A percentile compares a stretch with the other conserved stretches of the same genome.
phyloP scores from a whole-genome alignment of 192 early-diverging fungal species.

The Thoreauomyces humboldtii region DNA sequence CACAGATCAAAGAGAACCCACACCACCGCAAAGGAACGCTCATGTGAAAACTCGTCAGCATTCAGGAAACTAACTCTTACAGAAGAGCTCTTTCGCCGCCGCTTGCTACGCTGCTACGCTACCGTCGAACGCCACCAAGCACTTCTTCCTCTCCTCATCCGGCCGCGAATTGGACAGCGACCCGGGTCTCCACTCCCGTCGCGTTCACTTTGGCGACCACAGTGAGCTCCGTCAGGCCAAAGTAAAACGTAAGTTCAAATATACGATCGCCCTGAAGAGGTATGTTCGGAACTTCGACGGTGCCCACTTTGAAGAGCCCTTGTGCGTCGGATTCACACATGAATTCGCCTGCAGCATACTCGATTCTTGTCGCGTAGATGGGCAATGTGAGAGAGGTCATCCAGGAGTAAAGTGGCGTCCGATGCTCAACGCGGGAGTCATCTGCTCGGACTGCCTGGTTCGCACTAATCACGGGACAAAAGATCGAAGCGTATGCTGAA shows the following conservation, averaged over 20 bases:
- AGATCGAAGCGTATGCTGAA: neutral
- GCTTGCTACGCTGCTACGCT: no score
- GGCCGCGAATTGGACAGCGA: neutral
- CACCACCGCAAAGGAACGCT: no score
- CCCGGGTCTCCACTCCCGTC: neutral
- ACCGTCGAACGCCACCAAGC: no score
- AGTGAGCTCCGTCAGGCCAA: constrained; percentile 23
- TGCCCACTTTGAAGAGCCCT: constrained; percentile 3
- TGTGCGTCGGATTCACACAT: neutral
- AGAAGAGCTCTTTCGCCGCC: no score
- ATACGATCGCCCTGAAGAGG: constrained; percentile 12
- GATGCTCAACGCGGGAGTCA: constrained; percentile 11
- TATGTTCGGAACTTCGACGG: neutral
- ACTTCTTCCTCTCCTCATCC: no score
- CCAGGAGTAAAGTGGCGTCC: neutral
- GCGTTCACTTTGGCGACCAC: neutral
- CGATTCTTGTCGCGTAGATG: neutral
- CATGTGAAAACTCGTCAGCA: no score
- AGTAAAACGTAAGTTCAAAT: constrained; percentile 1
- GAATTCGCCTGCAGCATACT: neutral
- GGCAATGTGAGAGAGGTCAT: neutral
- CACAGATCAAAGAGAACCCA: no score
- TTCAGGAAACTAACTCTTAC: no score
- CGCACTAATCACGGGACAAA: constrained; percentile 1
- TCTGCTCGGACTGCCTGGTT: constrained; percentile 8